phyloP scores from a whole-genome alignment of 1,284 basidiomycete species.

The Leccinum cinnamomeum region DNA sequence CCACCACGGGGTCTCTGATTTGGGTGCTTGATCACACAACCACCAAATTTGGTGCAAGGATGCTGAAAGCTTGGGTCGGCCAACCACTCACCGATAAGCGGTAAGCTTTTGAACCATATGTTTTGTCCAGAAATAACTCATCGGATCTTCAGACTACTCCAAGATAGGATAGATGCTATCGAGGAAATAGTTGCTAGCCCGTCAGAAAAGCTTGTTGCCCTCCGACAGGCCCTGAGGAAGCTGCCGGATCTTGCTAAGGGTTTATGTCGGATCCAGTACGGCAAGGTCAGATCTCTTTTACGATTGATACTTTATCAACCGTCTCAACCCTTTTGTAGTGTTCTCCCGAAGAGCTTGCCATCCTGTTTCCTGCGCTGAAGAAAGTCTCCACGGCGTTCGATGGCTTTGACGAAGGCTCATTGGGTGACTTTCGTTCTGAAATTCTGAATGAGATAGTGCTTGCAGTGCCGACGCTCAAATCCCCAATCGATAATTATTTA shows the following conservation, averaged over 20 bases:
- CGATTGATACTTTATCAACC: not conserved
- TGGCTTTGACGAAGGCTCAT: constrained; percentile 41
- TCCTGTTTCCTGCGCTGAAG: constrained; percentile 75
- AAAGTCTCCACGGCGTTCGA: constrained; percentile 73
- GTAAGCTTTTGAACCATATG: constrained; percentile 42
- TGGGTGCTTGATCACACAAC: constrained; percentile 86
- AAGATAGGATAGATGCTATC: constrained; percentile 81
- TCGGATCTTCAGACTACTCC: constrained; percentile 53
- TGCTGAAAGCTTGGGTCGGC: constrained; percentile 86
- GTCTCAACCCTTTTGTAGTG: constrained; percentile 47
- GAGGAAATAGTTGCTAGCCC: constrained; percentile 71
- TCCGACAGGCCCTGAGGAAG: constrained; percentile 70
- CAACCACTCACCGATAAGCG: constrained; percentile 76
- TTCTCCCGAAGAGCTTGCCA: constrained; percentile 80
- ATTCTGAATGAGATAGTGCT: constrained; percentile 74
- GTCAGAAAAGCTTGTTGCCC: constrained; percentile 56
- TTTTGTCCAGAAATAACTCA: constrained; percentile 6
- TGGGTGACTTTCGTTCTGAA: constrained; percentile 59
- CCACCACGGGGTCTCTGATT: constrained; percentile 75
- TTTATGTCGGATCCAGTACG: constrained; percentile 86
- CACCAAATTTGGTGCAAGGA: constrained; percentile 85
- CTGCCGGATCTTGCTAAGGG: constrained; percentile 91
- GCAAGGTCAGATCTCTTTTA: constrained; percentile 55
- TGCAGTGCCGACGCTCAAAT: constrained; percentile 65
- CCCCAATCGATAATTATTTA: constrained; percentile 58